A percentile compares a stretch with the other conserved stretches of the same genome.
Evolutionary conservation across 805 yeast species (phyloP).

Genomic region (Metschnikowia rubicola): DNA sequence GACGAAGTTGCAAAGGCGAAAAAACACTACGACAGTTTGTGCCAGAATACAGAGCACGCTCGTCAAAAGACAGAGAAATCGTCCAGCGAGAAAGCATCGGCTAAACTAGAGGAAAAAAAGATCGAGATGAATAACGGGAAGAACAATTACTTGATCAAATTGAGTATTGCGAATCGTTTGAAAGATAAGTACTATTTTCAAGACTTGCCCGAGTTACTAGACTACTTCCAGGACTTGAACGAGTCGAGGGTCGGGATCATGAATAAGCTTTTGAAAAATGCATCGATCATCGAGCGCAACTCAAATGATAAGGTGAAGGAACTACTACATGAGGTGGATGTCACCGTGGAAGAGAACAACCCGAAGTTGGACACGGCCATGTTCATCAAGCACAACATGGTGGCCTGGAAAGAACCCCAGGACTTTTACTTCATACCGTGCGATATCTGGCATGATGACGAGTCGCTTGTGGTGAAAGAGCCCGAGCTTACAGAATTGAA

Average conservation of each 20-base stretch:
- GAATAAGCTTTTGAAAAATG: slow-evolving; percentile 64
- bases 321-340: slow-evolving; percentile 48
- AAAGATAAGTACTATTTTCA: slow-evolving; percentile 92
- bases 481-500: slow-evolving; percentile 57
- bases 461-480: slow-evolving; percentile 56
- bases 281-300: slow-evolving; percentile 56
- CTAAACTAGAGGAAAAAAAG: slow-evolving; percentile 59
- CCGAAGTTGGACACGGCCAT: slow-evolving; percentile 79
- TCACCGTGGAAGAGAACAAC: slow-evolving; percentile 62
- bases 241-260: slow-evolving; percentile 71
- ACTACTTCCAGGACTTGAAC: slow-evolving; percentile 77
- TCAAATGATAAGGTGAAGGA: slow-evolving; percentile 45
- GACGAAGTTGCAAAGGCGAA: slow-evolving; percentile 63
- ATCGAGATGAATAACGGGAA: slow-evolving; percentile 84
- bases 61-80: slow-evolving; percentile 69
- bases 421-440: slow-evolving; percentile 87
- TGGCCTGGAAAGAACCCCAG: slow-evolving; percentile 76
- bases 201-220: slow-evolving; percentile 87
- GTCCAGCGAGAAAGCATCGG: slow-evolving; percentile 45
- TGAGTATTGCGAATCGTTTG: slow-evolving; percentile 81
- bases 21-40: slow-evolving; percentile 72
- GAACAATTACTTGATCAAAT: slow-evolving; percentile 74
- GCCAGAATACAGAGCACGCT: slow-evolving; percentile 76
- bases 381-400: slow-evolving; percentile 84
- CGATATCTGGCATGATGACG: slow-evolving; percentile 97